These are phyloP conservation scores for Lasiodiplodia citricola DNA, from an alignment of 2,329 filamentous ascomycete species.

Conservation along the genomic window DNA sequence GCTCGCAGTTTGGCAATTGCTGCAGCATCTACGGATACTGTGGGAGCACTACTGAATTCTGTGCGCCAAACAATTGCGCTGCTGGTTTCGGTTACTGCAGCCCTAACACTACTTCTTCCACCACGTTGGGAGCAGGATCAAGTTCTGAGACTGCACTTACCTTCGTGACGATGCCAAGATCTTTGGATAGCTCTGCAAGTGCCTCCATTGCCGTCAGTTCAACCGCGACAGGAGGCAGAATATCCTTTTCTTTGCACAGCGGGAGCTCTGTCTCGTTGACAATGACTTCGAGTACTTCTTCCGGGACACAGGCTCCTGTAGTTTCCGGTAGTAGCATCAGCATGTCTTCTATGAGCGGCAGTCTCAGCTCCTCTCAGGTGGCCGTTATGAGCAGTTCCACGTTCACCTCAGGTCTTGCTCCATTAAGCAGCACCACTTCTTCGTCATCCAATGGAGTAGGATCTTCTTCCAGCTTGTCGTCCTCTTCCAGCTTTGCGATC, in stretches of 20 bases:
- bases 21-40: slow-evolving; percentile 26
- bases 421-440: not conserved
- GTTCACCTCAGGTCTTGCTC: too few species aligned
- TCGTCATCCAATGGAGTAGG: not conserved
- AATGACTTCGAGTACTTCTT: not conserved
- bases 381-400: not conserved
- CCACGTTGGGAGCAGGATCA: not conserved
- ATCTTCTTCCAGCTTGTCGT: not conserved
- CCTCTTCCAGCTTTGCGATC: not conserved
- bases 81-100: slow-evolving; percentile 15
- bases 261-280: not conserved
- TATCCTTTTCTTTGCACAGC: not conserved
- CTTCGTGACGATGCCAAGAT: not conserved
- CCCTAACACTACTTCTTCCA: not conserved
- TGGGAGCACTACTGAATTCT: slow-evolving; percentile 23
- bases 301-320: too few species aligned
- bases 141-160: not conserved
- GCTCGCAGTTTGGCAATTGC: slow-evolving; percentile 23
- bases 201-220: not conserved
- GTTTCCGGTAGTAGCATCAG: not conserved
- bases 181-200: not conserved
- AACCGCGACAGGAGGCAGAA: not conserved
- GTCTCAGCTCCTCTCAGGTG: not conserved
- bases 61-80: slow-evolving; percentile 16
- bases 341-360: not conserved